Evolutionary conservation across 148 eudicot species (phyloP), one percentile per base, ranked within the genome.

Genomic region (Selenicereus undatus): DNA sequence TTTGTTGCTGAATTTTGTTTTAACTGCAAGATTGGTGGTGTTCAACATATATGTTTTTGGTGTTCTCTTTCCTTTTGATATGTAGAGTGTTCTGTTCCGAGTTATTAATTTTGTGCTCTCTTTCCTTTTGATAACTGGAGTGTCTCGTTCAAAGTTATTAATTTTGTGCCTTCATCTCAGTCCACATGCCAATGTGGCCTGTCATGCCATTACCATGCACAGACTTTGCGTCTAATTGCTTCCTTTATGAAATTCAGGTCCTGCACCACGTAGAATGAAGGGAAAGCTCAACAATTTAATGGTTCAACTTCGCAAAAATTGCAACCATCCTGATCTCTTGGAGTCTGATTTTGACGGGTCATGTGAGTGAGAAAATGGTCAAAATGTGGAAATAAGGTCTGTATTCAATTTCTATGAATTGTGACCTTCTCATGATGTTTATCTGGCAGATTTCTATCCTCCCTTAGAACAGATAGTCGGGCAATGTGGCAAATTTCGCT

Each of bases 281-380:
- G 94, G 90, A 78, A 94, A 83, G 87, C 93, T 97, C 36, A 90
- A 89, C 54, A 94, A 97, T 82, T 42, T 97, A 84, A 91, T 97
- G 95, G n/a, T 97, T 88, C 99, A 97, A 81, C 97, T 97, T 29
- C 84, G 99, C 81, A 97, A 97, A 85, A 91, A 90, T 84, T 97
- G 99, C 90, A 90, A 92, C 87, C 99, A 97, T 87, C 99, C 99
- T 27, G 98, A 94, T 88, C 97, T 97, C 18, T 79, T 97, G 88
- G 90, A 92, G 86, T 90, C 99, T 21, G 90, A 84, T 27, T 94
- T 86, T 86, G 89, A 91, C 88, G 96, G 93, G 71, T 87, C 97
- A 75, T 86, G 99, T 97, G 89, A 83, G 99, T 89, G 21, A 21
- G 69, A 65, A n/a, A 75, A 73, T 74, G 26, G 11, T 22, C 22